These are phyloP conservation scores for Claviceps citrina DNA, from an alignment of 2,329 filamentous ascomycete species.

Conservation along the genomic window DNA sequence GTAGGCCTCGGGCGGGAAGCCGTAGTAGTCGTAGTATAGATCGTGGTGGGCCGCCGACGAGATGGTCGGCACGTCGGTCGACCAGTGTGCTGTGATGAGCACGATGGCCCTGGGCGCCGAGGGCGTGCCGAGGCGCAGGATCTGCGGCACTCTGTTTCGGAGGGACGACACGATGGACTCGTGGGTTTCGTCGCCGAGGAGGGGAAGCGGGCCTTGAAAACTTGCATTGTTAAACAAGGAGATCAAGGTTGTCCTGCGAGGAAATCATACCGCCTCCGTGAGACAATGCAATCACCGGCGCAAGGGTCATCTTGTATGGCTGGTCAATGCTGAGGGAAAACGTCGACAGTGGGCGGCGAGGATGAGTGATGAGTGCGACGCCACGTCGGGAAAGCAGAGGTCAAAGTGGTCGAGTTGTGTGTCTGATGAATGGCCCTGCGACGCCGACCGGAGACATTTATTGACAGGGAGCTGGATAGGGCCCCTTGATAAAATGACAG, in stretches of 20 bases:
- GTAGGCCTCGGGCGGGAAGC: slow-evolving; percentile 42
- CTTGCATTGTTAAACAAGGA: too few relatives aligned
- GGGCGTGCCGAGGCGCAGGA: slow-evolving; percentile 37
- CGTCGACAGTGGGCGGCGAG: too few relatives aligned
- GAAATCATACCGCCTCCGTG: slow-evolving; percentile 28
- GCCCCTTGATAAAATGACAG: too few relatives aligned
- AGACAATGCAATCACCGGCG: slow-evolving; percentile 31
- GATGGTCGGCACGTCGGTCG: slow-evolving; percentile 31
- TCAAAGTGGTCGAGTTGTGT: too few relatives aligned
- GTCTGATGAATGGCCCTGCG: too few relatives aligned
- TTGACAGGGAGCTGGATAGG: too few relatives aligned
- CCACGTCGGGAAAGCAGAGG: too few relatives aligned
- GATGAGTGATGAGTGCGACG: too few relatives aligned
- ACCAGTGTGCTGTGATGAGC: slow-evolving; percentile 45
- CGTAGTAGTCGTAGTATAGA: slow-evolving; percentile 43
- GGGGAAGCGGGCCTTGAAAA: slow-evolving; percentile 37
- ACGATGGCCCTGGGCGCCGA: slow-evolving; percentile 36
- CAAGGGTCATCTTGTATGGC: slow-evolving; percentile 22
- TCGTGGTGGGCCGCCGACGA: slow-evolving; percentile 31
- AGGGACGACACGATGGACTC: slow-evolving; percentile 35
- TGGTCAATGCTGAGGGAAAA: neutral
- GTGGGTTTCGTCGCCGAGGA: slow-evolving; percentile 40
- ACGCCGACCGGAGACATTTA: too few relatives aligned
- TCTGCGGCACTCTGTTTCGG: slow-evolving; percentile 35
- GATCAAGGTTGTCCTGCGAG: too few relatives aligned